A percentile compares a stretch with the other conserved stretches of the same genome.
phyloP scores from a whole-genome alignment of 208 protist genomes.

The Entamoeba invadens region DNA sequence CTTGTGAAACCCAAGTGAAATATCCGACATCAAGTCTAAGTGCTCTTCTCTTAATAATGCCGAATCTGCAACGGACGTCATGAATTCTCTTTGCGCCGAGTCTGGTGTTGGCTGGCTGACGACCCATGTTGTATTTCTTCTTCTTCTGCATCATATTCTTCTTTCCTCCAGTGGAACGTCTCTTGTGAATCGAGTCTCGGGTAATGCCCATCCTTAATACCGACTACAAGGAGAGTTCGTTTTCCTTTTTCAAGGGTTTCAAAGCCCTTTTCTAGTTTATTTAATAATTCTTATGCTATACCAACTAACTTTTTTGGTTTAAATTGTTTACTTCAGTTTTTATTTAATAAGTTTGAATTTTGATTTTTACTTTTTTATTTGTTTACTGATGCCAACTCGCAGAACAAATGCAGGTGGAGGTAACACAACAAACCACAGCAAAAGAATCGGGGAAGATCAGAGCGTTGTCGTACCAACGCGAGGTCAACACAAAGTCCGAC shows the following conservation, averaged over 20 bases:
- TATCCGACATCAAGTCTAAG: conserved; percentile 90
- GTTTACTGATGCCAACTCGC: too few relatives aligned
- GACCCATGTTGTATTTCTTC: conserved; percentile 84
- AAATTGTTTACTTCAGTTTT: too few relatives aligned
- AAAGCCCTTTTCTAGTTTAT: too few relatives aligned
- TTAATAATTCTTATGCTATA: too few relatives aligned
- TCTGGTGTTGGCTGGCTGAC: conserved; percentile 83
- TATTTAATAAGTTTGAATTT: too few relatives aligned
- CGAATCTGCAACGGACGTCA: conserved; percentile 75
- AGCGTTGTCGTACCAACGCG: neutral
- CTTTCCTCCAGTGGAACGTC: conserved; percentile 82
- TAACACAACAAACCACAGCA: neutral
- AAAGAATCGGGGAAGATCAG: neutral
- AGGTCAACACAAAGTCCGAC: neutral
- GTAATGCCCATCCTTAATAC: conserved; percentile 94
- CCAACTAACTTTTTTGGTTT: too few relatives aligned
- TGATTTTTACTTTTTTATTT: too few relatives aligned
- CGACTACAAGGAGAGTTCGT: too few relatives aligned
- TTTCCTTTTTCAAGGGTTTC: too few relatives aligned
- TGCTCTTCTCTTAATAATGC: conserved; percentile 89
- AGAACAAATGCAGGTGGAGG: too few relatives aligned
- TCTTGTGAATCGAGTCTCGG: conserved; percentile 84
- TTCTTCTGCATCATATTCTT: conserved; percentile 67
- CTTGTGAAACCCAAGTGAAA: conserved; percentile 79
- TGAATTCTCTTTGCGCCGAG: conserved; percentile 45